These are phyloP conservation scores for Diphasiastrum complanatum DNA, from an alignment of 83 land plant species.

Conservation along the genomic window DNA sequence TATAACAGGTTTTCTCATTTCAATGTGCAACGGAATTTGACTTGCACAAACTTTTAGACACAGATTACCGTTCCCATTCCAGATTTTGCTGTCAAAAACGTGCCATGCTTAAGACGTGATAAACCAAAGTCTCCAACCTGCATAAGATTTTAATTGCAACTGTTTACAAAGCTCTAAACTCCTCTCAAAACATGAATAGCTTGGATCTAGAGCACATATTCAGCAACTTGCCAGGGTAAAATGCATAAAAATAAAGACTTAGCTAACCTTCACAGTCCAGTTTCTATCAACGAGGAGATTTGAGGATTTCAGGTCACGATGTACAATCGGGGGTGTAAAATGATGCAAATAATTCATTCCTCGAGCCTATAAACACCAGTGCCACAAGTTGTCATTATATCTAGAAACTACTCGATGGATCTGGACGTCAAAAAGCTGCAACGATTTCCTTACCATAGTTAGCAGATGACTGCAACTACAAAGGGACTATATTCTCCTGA, in stretches of 20 bases:
- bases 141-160: background rate
- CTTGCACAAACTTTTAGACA: background rate
- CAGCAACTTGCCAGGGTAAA: background rate
- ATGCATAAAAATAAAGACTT: background rate
- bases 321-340: conserved; percentile 22
- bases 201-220: background rate
- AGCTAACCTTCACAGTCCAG: conserved; percentile 25
- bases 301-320: conserved; percentile 24
- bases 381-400: too few relatives aligned
- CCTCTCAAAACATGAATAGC: background rate
- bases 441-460: too few relatives aligned
- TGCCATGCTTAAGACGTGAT: conserved; percentile 24
- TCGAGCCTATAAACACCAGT: conserved; percentile 19
- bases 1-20: too few relatives aligned
- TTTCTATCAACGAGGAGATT: conserved; percentile 27
- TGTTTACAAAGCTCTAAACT: background rate
- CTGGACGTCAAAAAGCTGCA: too few relatives aligned
- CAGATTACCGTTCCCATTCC: conserved; percentile 23
- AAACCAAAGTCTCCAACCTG: conserved; percentile 28
- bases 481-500: too few relatives aligned
- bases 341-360: conserved; percentile 24
- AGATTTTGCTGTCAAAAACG: conserved; percentile 24
- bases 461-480: too few relatives aligned
- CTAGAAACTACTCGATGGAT: too few relatives aligned
- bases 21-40: too few relatives aligned